Evolutionary conservation across 1,284 basidiomycete species (phyloP).

Genomic region (Leucoagaricus sp.): DNA sequence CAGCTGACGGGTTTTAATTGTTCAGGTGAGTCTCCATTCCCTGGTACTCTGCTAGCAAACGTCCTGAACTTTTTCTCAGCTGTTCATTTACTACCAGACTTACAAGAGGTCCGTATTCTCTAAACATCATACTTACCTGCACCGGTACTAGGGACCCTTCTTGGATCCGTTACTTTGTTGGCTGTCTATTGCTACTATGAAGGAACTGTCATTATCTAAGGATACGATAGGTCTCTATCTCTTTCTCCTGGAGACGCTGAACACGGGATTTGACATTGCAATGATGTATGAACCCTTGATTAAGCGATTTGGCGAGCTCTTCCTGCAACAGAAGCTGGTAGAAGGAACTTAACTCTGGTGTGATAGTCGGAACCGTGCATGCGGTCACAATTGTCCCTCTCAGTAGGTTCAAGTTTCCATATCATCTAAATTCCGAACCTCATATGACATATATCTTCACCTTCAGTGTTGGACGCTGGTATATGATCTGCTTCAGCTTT

Average conservation of each 20-base stretch:
- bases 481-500: conserved; percentile 18
- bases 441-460: neutral
- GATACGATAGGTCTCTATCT: conserved; percentile 41
- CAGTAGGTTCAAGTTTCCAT: conserved; percentile 24
- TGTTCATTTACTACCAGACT: conserved; percentile 35
- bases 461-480: conserved; percentile 36
- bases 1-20: conserved; percentile 35
- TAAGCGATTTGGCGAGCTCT: conserved; percentile 34
- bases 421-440: neutral
- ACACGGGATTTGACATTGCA: conserved; percentile 42
- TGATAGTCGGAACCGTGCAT: neutral
- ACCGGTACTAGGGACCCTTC: conserved; percentile 33
- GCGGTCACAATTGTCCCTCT: conserved; percentile 29
- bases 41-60: neutral
- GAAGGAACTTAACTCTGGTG: too few species aligned
- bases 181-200: conserved; percentile 13
- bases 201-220: neutral
- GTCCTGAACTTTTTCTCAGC: conserved; percentile 21
- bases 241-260: conserved; percentile 43
- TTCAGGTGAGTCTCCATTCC: conserved; percentile 29
- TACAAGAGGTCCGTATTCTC: conserved; percentile 30
- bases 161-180: conserved; percentile 43
- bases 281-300: conserved; percentile 50
- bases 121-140: neutral
- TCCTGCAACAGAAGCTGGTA: neutral